Evolutionary conservation across 768 basidiomycete species (phyloP), one percentile per base, ranked within the genome.

Genomic region (Hirschioporus abietinus): DNA sequence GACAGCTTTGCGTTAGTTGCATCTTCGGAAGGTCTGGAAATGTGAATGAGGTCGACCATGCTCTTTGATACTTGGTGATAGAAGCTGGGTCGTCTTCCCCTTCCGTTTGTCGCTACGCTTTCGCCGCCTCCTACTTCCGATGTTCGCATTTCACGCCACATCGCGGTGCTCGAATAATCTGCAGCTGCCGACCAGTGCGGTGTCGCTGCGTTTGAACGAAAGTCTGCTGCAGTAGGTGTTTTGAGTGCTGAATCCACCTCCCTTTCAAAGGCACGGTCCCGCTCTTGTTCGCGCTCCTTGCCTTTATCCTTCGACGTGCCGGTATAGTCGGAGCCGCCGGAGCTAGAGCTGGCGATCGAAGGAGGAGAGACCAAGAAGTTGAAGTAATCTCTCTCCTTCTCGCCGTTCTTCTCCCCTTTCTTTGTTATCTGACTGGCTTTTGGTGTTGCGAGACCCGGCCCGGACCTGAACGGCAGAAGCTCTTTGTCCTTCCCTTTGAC

Each of bases 41-140:
- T 59, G 18, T 74, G 70, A 24, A 75, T 69, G 18, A 91, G 75
- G 72, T 91, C 83, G 64, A 89, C 74, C 82, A 90, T 83, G 72
- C 90, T 91, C 70, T 76, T 81, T 63, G 89, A 90, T 0, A 83
- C 82, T 52, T 81, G 83, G 64, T 84, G 86, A 72, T 86, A 86
- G 72, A 89, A 80, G 62, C 78, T 77, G 6, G 86, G 84, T 24
- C 77, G 70, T 10, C 26, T 34, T 23, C 42, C 66, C n/a, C 15
- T 52, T 52, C 42, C 42, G 42, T 52, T 12, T 10, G 12, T 52
- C 12, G 12, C 12, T 20, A 52, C 4, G 42, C 42, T 52, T 20
- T 12, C 42, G 12, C 20, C 42, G 42, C 42, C 42, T 52, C 42
- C 42, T 6, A 20, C 42, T 15, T 12, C 12, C 12, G 42, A 52